Evolutionary conservation across 2,329 filamentous ascomycete genomes (phyloP), one percentile per base, ranked within the genome.

Genomic region (Penicillium sp.): DNA sequence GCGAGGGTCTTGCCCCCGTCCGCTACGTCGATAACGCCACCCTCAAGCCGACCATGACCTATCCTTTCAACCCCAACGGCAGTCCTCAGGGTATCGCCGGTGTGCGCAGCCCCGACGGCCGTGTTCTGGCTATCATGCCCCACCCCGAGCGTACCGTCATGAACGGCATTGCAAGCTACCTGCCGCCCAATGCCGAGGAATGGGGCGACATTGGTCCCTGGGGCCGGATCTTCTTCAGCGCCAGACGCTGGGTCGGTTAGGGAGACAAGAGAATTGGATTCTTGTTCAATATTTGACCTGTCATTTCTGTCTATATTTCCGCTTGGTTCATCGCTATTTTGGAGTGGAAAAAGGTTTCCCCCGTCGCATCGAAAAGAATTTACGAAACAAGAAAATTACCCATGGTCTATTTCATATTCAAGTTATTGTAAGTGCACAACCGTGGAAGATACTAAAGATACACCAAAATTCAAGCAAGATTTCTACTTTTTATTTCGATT

Each of bases 81-180:
- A 90, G 87, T 67, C 88, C 89, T 0, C 79, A 81, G 56, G 91
- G 89, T 66, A 88, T 96, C 58, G 89, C 91, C 1, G 90, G 86
- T 67, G 87, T 95, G 24, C 80, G 87, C 62, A 91, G 83, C 63
- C 81, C 77, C 39, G 87, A 95, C 67, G 91, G 91, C 11, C 81
- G 89, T 51, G 89, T 95, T 1, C 72, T 96, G 61, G 90, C 90
- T 6, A 83, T 96, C 76, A 96, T 96, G 91, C 92, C 92, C 55
- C 91, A 96, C 71, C 91, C 91, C 1, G 91, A 96, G 76, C 83
- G 91, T n/a, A 95, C 89, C 14, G 85, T 95, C 52, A 76, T 95
- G 76, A 84, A 84, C 51, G 89, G 90, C 52, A 86, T 91, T 54
- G 84, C 81, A 43, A 92, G 88, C 70, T 96, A 86, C 70, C 76